Conservation (phyloP, 768 basidiomycete genomes). For the Steccherinum ochraceum region DNA sequence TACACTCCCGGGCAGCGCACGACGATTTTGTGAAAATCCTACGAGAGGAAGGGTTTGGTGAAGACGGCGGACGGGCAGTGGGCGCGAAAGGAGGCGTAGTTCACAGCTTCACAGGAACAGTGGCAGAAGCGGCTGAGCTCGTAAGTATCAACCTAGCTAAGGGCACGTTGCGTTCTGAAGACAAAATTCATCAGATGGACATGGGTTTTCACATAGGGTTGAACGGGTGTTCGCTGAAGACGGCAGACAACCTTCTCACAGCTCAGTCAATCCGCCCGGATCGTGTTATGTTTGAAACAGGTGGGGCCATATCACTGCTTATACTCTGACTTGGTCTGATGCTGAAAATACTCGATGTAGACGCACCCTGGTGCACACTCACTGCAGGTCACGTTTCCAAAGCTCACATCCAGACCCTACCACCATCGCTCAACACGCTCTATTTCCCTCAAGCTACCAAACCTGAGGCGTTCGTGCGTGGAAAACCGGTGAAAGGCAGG, state of each 20-base stretch:
- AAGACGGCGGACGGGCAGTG: constrained; percentile 44
- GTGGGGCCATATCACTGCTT: constrained; percentile 26
- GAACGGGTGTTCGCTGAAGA: constrained; percentile 78
- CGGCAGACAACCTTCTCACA: constrained; percentile 52
- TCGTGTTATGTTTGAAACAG: constrained; percentile 68
- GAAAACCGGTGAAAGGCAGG: constrained; percentile 66
- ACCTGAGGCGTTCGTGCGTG: constrained; percentile 51
- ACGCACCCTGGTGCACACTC: constrained; percentile 71
- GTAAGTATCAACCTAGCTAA: constrained; percentile 32
- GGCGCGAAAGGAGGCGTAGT: constrained; percentile 72
- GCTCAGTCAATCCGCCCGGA: constrained; percentile 52
- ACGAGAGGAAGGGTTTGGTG: constrained; percentile 56
- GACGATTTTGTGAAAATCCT: constrained; percentile 61
- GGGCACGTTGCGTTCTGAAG: no score
- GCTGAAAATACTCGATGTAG: constrained; percentile 24
- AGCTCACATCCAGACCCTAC: constrained; percentile 40
- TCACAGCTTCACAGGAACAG: constrained; percentile 73
- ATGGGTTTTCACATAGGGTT: constrained; percentile 75
- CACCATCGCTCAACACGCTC: constrained; percentile 34
- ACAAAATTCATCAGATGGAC: constrained; percentile 44
- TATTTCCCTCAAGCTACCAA: constrained; percentile 49
- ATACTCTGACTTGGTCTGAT: not conserved
- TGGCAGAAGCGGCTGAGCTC: constrained; percentile 56
- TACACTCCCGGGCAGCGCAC: constrained; percentile 79
- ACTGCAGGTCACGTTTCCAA: constrained; percentile 61